These are phyloP conservation scores for Tetraselmis chui DNA, from an alignment of 139 green algal genomes.

Conservation along the genomic window DNA sequence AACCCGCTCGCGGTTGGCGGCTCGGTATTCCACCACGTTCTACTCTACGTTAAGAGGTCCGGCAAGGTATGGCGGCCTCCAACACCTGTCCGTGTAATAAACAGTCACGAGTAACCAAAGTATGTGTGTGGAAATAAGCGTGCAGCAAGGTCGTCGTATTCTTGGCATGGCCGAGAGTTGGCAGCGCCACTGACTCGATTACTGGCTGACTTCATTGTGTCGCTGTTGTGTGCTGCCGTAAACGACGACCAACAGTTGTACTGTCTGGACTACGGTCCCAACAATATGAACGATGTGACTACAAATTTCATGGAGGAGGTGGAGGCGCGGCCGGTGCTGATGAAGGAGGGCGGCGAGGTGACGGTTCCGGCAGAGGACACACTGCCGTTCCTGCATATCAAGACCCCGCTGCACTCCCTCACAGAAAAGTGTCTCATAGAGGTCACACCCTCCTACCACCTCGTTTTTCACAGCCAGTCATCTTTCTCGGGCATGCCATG, in stretches of 20 bases:
- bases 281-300: conserved; percentile 34
- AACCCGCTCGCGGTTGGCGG: conserved; percentile 25
- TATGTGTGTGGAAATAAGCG: too few species aligned
- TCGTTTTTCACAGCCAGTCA: too few species aligned
- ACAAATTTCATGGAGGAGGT: conserved; percentile 22
- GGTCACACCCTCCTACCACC: too few species aligned
- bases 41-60: conserved; percentile 31
- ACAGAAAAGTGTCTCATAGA: conserved; percentile 1
- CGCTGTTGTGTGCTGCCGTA: too few species aligned
- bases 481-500: not conserved
- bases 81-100: too few species aligned
- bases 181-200: not conserved
- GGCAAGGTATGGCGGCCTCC: too few species aligned
- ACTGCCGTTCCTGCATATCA: conserved; percentile 37
- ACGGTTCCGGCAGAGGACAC: conserved; percentile 1
- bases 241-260: conserved; percentile 18
- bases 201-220: too few species aligned
- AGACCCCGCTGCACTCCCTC: not conserved
- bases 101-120: too few species aligned
- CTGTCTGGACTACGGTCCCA: conserved; percentile 29
- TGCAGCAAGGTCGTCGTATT: too few species aligned
- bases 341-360: not conserved
- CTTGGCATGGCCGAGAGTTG: not conserved
- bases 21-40: conserved; percentile 33
- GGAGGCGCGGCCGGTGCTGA: conserved; percentile 27